These are phyloP conservation scores for Trichoderma koningii DNA, from an alignment of 2,329 filamentous ascomycete genomes.

Conservation along the genomic window DNA sequence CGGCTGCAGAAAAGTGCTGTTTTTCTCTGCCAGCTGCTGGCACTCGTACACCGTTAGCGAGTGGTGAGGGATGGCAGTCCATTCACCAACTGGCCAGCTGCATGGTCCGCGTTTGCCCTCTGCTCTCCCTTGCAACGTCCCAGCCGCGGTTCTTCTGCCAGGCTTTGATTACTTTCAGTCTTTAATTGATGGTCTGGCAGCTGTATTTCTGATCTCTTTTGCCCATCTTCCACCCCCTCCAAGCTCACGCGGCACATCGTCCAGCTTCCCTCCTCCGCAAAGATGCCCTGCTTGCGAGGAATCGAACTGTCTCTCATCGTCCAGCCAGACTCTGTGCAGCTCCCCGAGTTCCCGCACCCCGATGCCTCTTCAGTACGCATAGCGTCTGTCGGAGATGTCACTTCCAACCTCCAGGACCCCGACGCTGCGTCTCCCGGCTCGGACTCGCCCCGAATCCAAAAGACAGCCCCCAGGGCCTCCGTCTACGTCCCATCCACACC, in stretches of 20 bases:
- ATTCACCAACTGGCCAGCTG: no score
- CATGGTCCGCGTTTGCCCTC: no score
- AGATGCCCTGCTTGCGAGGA: constrained; percentile 54
- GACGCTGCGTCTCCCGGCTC: not conserved
- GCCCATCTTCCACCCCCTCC: not conserved
- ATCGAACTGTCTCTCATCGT: constrained; percentile 50
- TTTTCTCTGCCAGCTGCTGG: no score
- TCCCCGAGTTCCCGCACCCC: constrained; percentile 59
- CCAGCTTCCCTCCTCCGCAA: not conserved
- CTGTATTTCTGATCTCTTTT: no score
- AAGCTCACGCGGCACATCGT: no score
- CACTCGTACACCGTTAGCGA: no score
- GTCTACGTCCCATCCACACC: constrained; percentile 60
- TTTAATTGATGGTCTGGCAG: no score
- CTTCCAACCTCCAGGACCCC: not conserved
- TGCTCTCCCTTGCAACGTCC: no score
- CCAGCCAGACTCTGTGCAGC: constrained; percentile 40
- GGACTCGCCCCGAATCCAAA: constrained; percentile 20
- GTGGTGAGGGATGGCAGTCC: no score
- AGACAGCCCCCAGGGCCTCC: constrained; percentile 47
- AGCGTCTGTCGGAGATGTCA: constrained; percentile 29
- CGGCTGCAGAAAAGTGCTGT: no score
- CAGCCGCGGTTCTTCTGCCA: no score
- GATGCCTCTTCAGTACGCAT: constrained; percentile 46
- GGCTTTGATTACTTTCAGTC: no score